Conservation (phyloP, 441 rosid genomes). For the Gossypium aridum region DNA sequence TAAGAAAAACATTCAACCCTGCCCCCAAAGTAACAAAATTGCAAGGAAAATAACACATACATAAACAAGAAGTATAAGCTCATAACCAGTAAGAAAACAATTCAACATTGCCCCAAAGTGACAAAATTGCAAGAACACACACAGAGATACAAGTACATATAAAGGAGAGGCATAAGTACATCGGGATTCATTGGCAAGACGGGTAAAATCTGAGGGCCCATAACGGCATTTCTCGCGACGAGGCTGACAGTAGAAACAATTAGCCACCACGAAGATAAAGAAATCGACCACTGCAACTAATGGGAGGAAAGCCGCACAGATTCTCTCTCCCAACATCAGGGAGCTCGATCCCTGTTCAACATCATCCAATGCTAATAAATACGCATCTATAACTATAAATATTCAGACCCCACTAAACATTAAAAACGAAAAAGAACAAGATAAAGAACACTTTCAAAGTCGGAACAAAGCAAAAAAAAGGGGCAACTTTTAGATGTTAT, state of each 20-base stretch:
- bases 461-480: neutral
- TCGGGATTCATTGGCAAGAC: constrained; percentile 45
- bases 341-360: constrained; percentile 52
- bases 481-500: neutral
- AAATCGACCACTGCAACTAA: constrained; percentile 42
- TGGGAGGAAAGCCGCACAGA: constrained; percentile 56
- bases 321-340: constrained; percentile 49
- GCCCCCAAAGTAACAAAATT: neutral
- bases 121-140: neutral
- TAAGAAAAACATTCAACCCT: neutral
- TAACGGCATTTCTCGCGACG: constrained; percentile 7
- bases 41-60: neutral
- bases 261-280: constrained; percentile 25
- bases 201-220: constrained; percentile 29
- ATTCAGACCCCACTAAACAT: too few species aligned
- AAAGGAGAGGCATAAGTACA: constrained; percentile 24
- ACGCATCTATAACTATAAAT: neutral
- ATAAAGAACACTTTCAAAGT: neutral
- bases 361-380: neutral
- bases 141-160: neutral
- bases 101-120: neutral
- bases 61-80: neutral
- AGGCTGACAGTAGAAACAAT: constrained; percentile 39
- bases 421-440: too few species aligned
- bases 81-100: neutral